Evolutionary conservation across 352 stramenopile species (phyloP).

Genomic region (Plasmopara viticola): DNA sequence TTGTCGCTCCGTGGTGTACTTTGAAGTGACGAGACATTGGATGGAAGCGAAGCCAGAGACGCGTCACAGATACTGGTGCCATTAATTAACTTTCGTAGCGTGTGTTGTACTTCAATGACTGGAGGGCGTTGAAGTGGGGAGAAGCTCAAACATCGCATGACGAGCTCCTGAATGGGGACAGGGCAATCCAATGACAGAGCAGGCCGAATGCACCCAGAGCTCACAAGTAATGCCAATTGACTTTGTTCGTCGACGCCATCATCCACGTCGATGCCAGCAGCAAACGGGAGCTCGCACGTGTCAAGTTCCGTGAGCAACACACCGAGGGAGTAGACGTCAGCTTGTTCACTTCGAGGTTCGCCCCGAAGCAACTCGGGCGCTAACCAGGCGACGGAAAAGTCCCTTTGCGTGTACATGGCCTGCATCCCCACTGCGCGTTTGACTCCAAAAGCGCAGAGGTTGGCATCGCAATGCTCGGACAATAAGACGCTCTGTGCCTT

Average conservation of each 20-base stretch:
- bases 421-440: constrained; percentile 13
- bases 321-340: constrained; percentile 44
- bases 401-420: constrained; percentile 7
- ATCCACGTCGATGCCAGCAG: constrained; percentile 33
- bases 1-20: constrained; percentile 16
- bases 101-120: constrained; percentile 33
- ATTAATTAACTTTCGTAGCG: constrained; percentile 35
- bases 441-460: constrained; percentile 45
- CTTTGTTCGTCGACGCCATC: constrained; percentile 33
- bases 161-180: constrained; percentile 36
- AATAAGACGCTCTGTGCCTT: constrained; percentile 42
- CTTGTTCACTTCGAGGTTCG: constrained; percentile 23
- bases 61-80: constrained; percentile 21
- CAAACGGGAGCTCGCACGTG: constrained; percentile 44
- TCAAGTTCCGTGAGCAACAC: constrained; percentile 56
- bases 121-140: constrained; percentile 31
- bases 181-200: constrained; percentile 39
- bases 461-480: constrained; percentile 36
- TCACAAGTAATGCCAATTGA: constrained; percentile 41
- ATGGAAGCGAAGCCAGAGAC: constrained; percentile 20
- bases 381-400: constrained; percentile 41
- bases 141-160: constrained; percentile 41
- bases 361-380: constrained; percentile 45
- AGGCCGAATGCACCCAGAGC: constrained; percentile 41
- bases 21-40: constrained; percentile 23